Conservation (phyloP, 139 green algal species). For the Chloropicon primus region DNA sequence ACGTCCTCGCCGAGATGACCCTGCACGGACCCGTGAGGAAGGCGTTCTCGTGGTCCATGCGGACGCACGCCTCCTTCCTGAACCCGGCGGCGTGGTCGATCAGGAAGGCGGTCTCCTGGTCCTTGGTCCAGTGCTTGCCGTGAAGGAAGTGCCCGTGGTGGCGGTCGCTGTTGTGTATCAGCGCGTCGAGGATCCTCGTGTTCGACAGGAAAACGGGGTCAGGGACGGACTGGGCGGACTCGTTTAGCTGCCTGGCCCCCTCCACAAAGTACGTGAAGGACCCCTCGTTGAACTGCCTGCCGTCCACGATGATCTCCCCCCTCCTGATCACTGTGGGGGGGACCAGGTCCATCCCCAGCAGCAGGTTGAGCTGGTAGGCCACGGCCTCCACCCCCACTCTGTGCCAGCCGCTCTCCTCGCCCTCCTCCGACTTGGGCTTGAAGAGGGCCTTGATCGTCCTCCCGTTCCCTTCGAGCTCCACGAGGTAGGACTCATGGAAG, state of each 20-base stretch:
- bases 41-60: slow-evolving; percentile 57
- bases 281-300: slow-evolving; percentile 39
- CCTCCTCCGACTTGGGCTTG: slow-evolving; percentile 49
- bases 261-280: slow-evolving; percentile 58
- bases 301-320: slow-evolving; percentile 34
- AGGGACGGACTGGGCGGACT: slow-evolving; percentile 13
- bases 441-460: slow-evolving; percentile 32
- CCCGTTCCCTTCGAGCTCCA: slow-evolving; percentile 21
- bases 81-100: slow-evolving; percentile 77
- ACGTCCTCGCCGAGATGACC: slow-evolving; percentile 46
- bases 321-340: slow-evolving; percentile 28
- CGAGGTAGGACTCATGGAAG: slow-evolving; percentile 29
- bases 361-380: slow-evolving; percentile 65
- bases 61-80: slow-evolving; percentile 26
- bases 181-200: slow-evolving; percentile 65
- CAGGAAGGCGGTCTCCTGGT: slow-evolving; percentile 31
- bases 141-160: slow-evolving; percentile 63
- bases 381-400: slow-evolving; percentile 42
- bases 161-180: slow-evolving; percentile 72
- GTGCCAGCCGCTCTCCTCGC: slow-evolving; percentile 66
- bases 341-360: slow-evolving; percentile 67
- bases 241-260: slow-evolving; percentile 21
- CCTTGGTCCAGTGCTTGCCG: slow-evolving; percentile 52
- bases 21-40: slow-evolving; percentile 51
- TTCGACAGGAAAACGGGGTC: slow-evolving; percentile 43